Evolutionary conservation across 148 eudicot species (phyloP), one percentile per base, ranked within the genome.

Genomic region (Rhododendron ovatum): DNA sequence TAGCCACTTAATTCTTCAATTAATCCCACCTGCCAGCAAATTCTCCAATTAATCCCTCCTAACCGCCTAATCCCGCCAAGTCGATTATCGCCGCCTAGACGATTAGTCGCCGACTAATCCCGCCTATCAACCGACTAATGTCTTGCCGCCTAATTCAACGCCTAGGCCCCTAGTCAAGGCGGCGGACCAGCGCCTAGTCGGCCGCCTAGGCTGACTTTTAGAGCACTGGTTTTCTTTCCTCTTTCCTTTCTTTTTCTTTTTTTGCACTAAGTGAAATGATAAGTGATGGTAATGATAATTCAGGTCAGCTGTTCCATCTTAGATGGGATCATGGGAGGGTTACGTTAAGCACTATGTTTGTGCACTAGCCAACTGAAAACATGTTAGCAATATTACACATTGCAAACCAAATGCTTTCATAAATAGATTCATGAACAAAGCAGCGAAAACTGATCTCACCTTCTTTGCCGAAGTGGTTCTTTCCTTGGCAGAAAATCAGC

Each of bases 401-500:
- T 6, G 11, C 22, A 26, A 24, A 45, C 14, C 59, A 79, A 4
- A 18, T 39, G 47, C 20, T 83, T 2, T 43, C 22, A 41, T 9
- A 63, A 39, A 37, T 82, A 57, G n/a, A 14, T 57, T 59, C 47
- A 78, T n/a, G 28, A 53, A 78, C 71, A 26, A 35, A 22, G 39
- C 11, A 69, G 14, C 20, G 22, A 74, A 4, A 63, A 74, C 53
- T 39, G 20, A 85, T 83, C 82, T 85, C 81, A 95, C 99, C 99
- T 97, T 92, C 99, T 92, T 84, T 91, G 95, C 61, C 96, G 91
- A 50, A 94, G 89, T 15, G 96, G 96, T 84, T 98, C 99, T 91
- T 94, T 97, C 84, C 98, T 93, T 24, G 99, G 99, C 73, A 97
- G 94, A 90, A 94, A 97, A 91, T 97, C 98, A 84, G 98, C 98